Evolutionary conservation across 2,329 filamentous ascomycete species (phyloP).

Genomic region (Penicillium sp.): DNA sequence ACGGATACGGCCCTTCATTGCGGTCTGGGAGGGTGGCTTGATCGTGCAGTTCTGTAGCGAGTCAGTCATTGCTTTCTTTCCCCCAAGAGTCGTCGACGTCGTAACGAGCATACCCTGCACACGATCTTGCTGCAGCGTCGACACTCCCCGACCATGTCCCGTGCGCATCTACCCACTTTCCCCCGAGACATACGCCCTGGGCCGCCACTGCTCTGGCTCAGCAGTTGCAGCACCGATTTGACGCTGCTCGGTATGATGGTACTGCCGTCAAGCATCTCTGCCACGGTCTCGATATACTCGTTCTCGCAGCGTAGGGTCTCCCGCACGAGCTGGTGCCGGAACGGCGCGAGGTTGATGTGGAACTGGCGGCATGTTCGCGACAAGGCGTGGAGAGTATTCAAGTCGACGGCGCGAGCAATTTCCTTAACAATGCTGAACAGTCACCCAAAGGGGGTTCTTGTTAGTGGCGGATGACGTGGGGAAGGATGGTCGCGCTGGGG

Average conservation of each 20-base stretch:
- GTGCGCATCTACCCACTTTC: conserved; percentile 76
- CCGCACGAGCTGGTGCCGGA: conserved; percentile 70
- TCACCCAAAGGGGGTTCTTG: conserved; percentile 17
- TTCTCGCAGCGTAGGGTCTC: conserved; percentile 80
- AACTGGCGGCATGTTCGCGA: conserved; percentile 80
- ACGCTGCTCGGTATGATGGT: conserved; percentile 34
- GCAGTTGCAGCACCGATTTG: conserved; percentile 33
- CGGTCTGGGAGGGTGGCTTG: conserved; percentile 71
- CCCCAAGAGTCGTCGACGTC: neutral
- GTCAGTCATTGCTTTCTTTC: conserved; percentile 1
- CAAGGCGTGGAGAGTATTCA: conserved; percentile 83
- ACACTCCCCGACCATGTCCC: conserved; percentile 84
- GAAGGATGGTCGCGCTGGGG: neutral
- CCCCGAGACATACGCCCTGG: conserved; percentile 56
- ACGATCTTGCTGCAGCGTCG: conserved; percentile 74
- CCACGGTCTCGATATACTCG: conserved; percentile 55
- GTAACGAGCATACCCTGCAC: conserved; percentile 68
- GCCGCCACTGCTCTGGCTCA: conserved; percentile 33
- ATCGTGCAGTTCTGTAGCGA: conserved; percentile 77
- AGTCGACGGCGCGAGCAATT: conserved; percentile 76
- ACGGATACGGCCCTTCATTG: conserved; percentile 74
- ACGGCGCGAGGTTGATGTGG: conserved; percentile 75
- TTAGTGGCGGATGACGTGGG: conserved; percentile 9
- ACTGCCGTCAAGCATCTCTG: conserved; percentile 47
- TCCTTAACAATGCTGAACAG: conserved; percentile 69